Percentiles rank a stretch among this genome's conserved stretches.
These are phyloP conservation scores for Boletus reticulatus DNA, from an alignment of 768 basidiomycete genomes.

Conservation along the genomic window DNA sequence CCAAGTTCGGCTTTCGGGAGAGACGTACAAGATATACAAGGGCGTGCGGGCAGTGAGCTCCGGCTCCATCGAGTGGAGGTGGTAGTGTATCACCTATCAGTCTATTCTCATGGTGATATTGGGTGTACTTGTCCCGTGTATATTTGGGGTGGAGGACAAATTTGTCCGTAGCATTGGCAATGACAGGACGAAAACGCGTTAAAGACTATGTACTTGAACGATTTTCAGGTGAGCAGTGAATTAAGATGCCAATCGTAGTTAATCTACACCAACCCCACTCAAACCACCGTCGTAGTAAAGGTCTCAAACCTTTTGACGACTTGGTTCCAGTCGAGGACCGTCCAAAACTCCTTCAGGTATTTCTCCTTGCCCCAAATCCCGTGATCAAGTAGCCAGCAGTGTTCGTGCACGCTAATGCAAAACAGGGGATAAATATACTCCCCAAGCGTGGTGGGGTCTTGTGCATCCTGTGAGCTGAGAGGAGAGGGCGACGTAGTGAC, in stretches of 20 bases:
- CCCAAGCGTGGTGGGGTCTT: slow-evolving; percentile 38
- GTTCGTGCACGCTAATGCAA: slow-evolving; percentile 78
- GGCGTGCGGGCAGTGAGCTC: slow-evolving; percentile 65
- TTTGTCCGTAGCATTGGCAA: background rate
- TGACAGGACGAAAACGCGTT: background rate
- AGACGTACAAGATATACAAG: slow-evolving; percentile 89
- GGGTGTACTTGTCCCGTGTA: background rate
- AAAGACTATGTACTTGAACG: slow-evolving; percentile 13
- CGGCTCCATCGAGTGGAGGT: slow-evolving; percentile 34
- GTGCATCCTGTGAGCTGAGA: slow-evolving; percentile 15
- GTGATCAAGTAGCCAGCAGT: slow-evolving; percentile 85
- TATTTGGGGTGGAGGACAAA: background rate
- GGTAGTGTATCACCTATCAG: slow-evolving; percentile 14
- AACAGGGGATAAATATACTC: slow-evolving; percentile 69
- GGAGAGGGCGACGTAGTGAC: background rate
- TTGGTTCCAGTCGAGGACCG: slow-evolving; percentile 73
- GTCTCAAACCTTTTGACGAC: slow-evolving; percentile 37
- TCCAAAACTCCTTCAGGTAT: slow-evolving; percentile 84
- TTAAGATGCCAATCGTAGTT: slow-evolving; percentile 13
- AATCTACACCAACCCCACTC: slow-evolving; percentile 1
- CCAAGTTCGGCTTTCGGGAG: slow-evolving; percentile 76
- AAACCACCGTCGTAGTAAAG: slow-evolving; percentile 16
- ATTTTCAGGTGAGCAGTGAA: slow-evolving; percentile 23
- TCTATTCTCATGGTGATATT: no score
- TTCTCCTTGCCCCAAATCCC: slow-evolving; percentile 91